Evolutionary conservation across 306 rosid genomes (phyloP), one percentile per base, ranked within the genome.

Genomic region (Biancaea sappan): DNA sequence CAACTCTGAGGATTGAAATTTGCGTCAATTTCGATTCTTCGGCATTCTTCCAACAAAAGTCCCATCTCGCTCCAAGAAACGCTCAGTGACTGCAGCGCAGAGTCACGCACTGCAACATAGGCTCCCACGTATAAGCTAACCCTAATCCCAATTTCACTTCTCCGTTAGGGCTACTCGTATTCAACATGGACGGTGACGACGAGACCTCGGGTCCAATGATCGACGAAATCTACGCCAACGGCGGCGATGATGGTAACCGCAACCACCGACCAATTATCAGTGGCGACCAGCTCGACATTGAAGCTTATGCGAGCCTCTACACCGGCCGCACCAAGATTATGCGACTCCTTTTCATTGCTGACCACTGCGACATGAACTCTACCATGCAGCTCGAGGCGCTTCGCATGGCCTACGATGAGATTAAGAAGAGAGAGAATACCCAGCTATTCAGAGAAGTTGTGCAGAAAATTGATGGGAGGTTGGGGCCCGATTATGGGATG

Each of bases 351-450:
- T 95, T 92, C 85, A 89, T 92, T 52, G 99, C 98, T 15, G 88
- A 79, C 41, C 86, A 67, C 74, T 86, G 89, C 69, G 85, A 68
- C 22, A 66, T 71, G 80, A 80, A 88, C 89, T 71, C 84, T 6
- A 28, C 93, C 31, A 75, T 89, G 89, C 89, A 89, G 80, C 79
- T 92, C 15, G 99, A 95, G 57, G 96, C 98, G 41, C 97, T 95
- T 65, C 93, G 99, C 22, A 88, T 95, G 91, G 99, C 97, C 5
- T 90, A 88, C 79, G 97, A 92, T n/a, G 99, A 92, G 86, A 89
- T 95, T 69, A 92, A 92, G 94, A 95, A 95, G 85, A 98, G 98
- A 0, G 99, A 95, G 87, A 89, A 95, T 41, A 88, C 99, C 41
- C 92, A 89, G 77, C 56, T 89, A 19, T 85, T 88, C 38, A 82